phyloP scores from a whole-genome alignment of 2,329 filamentous ascomycete genomes.

The Colletotrichum siamense region DNA sequence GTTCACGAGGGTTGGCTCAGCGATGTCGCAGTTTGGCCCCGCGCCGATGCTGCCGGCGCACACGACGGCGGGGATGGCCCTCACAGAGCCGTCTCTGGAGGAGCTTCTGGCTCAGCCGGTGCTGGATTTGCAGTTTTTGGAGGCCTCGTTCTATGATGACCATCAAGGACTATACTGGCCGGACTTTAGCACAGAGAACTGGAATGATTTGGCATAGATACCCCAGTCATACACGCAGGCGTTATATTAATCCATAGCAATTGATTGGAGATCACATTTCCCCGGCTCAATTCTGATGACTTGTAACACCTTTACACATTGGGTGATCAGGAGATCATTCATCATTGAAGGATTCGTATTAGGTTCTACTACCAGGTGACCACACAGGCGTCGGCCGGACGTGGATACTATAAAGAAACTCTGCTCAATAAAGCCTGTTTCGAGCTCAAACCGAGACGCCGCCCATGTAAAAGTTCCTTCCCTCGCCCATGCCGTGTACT shows the following conservation, averaged over 20 bases:
- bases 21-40: background rate
- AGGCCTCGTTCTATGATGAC: conserved; percentile 25
- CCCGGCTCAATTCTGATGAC: background rate
- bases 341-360: background rate
- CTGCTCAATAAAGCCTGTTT: background rate
- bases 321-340: background rate
- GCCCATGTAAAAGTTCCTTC: background rate
- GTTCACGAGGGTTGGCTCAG: background rate
- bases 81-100: conserved; percentile 40
- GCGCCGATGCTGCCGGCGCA: background rate
- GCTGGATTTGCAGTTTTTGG: conserved; percentile 37
- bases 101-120: conserved; percentile 38
- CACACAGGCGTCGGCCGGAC: background rate
- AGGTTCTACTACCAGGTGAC: background rate
- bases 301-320: background rate
- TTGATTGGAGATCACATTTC: background rate
- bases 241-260: background rate
- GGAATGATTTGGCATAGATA: conserved; percentile 10
- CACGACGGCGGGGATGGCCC: conserved; percentile 37
- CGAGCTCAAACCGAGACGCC: background rate
- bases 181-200: conserved; percentile 22
- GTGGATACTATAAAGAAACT: background rate
- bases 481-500: background rate
- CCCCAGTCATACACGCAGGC: background rate
- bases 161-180: conserved; percentile 24